Evolutionary conservation across 306 rosid species (phyloP).

Genomic region (Cucumis melo): DNA sequence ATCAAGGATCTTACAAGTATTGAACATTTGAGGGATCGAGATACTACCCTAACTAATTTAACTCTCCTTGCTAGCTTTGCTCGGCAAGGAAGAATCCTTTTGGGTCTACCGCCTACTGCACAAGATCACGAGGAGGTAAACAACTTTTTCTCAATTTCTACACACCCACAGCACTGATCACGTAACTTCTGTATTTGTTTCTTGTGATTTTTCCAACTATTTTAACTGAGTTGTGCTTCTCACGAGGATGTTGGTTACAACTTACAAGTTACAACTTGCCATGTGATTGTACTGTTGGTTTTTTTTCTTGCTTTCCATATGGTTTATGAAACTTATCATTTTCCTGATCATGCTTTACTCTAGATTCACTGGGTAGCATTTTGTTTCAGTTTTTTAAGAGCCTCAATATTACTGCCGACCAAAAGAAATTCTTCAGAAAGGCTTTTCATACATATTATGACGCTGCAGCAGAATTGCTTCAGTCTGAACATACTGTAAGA

Average conservation of each 20-base stretch:
- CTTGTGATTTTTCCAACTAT: neutral
- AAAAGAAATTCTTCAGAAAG: conserved; percentile 74
- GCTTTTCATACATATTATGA: conserved; percentile 75
- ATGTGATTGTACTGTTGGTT: neutral
- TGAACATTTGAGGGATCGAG: conserved; percentile 89
- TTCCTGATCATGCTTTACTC: conserved; percentile 14
- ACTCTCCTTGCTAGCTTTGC: conserved; percentile 99
- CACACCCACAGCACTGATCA: neutral
- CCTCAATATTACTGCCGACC: conserved; percentile 74
- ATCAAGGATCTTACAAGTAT: conserved; percentile 77
- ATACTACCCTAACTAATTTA: conserved; percentile 84
- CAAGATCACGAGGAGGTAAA: conserved; percentile 81
- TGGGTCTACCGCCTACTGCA: conserved; percentile 65
- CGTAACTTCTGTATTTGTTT: neutral
- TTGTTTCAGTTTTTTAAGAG: conserved; percentile 75
- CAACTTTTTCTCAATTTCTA: neutral
- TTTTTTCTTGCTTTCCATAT: neutral
- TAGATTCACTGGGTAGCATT: conserved; percentile 22
- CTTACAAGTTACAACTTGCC: neutral
- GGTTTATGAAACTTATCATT: neutral
- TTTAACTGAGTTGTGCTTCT: neutral
- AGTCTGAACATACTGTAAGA: conserved; percentile 89
- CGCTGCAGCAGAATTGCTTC: conserved; percentile 78
- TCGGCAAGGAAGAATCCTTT: conserved; percentile 88
- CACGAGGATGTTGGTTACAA: neutral